Base-by-base conservation (phyloP, 768 basidiomycete genomes). In the Termitomyces sp. region DNA sequence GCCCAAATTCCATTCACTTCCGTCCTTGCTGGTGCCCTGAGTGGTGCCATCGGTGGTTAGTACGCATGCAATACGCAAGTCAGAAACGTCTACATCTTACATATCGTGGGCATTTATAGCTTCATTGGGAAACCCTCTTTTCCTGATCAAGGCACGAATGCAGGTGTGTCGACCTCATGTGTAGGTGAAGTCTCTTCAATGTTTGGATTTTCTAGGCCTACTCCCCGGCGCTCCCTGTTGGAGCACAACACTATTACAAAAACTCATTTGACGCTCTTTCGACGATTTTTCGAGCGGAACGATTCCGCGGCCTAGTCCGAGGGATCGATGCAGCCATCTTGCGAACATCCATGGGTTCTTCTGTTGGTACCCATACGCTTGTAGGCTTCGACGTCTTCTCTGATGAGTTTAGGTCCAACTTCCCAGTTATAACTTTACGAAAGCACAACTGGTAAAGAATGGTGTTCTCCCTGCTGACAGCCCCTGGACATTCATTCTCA, bases 141-240 rank as follows among this genome's bases (percentile, higher is more conserved):
- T 97, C 72, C 76, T 99, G 53, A 85, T 99, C 66, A 99, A 99
- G 73, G 97, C 97, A 5, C 84, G 97, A 42, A 98, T 99, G 89
- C 97, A 99, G 79, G 89, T 87, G 16, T 46, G 70, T 38, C 31
- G 15, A n/a, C 25, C 35, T 18, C 51, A 33, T 25, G 33, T 27
- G 2, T 18, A 16, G 18, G 27, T 31, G 33, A 43, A 20, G 48
- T 29, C 45, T 51, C 25, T 42, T 50, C 38, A 44, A 48, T 31
- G 2, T 11, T 20, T 33, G 35, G 16, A 43, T 38, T 50, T n/a
- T 23, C 18, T 53, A 91, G 88, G 97, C 97, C 27, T 99, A 94
- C 72, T 98, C 95, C 0, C 94, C 96, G 7, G 84, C 86, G 38
- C 78, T 98, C 11, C 96, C 97, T 7, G 92, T 99, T 50, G 97